Percentiles rank a stretch among this genome's conserved stretches.
These are phyloP conservation scores for Cornus controversa DNA, from an alignment of 148 eudicot genomes.

Conservation along the genomic window DNA sequence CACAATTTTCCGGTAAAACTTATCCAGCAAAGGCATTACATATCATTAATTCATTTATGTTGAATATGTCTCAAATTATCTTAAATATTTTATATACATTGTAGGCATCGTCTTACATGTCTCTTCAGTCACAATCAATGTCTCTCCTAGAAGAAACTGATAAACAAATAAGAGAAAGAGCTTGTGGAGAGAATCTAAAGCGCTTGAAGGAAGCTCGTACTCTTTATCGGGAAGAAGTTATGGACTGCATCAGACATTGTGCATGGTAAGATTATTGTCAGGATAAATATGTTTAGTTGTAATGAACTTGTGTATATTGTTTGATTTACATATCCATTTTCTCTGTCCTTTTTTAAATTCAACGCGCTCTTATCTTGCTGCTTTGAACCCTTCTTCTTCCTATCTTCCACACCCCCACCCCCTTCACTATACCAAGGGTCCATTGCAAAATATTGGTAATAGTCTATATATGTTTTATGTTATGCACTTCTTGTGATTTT, in stretches of 20 bases:
- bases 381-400: background rate
- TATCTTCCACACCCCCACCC: too few relatives aligned
- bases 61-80: background rate
- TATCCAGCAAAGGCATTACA: background rate
- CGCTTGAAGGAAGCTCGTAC: slow-evolving; percentile 87
- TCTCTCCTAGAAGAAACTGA: slow-evolving; percentile 87
- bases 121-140: slow-evolving; percentile 83
- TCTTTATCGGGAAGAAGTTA: slow-evolving; percentile 81
- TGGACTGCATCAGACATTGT: slow-evolving; percentile 74
- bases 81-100: slow-evolving; percentile 8
- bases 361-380: background rate
- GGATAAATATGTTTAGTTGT: background rate
- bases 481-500: background rate
- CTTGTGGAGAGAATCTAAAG: slow-evolving; percentile 68
- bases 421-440: background rate
- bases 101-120: slow-evolving; percentile 88
- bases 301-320: background rate
- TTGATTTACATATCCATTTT: background rate
- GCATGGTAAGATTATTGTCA: slow-evolving; percentile 60
- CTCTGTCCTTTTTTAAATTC: slow-evolving; percentile 6
- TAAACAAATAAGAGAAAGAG: slow-evolving; percentile 74
- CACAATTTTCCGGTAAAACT: background rate
- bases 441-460: background rate
- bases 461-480: background rate
- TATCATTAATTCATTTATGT: slow-evolving; percentile 3